These are phyloP conservation scores for Papilionanthe hybrid DNA, from an alignment of 116 monocot species.

Conservation along the genomic window DNA sequence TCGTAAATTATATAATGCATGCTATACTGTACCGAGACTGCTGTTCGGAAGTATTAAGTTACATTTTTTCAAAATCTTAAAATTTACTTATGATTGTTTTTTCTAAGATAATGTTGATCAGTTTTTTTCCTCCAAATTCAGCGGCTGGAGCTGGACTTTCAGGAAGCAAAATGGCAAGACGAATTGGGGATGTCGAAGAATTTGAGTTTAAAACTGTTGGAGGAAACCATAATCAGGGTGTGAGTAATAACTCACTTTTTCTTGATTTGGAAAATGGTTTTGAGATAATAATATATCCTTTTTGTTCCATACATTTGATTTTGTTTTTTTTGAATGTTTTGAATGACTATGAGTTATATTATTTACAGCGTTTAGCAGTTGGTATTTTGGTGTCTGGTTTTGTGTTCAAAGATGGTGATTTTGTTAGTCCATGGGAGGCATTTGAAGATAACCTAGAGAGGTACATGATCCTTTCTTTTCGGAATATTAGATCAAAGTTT, in stretches of 20 bases:
- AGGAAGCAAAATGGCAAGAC: conserved; percentile 96
- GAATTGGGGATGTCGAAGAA: conserved; percentile 85
- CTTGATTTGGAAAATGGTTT: conserved; percentile 1
- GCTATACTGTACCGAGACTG: neutral
- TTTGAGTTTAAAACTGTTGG: conserved; percentile 94
- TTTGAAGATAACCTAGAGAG: conserved; percentile 59
- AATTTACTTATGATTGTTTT: neutral
- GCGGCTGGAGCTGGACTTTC: conserved; percentile 99
- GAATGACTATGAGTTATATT: neutral
- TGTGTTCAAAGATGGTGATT: conserved; percentile 81
- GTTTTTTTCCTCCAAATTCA: conserved; percentile 19
- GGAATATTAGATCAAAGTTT: conserved; percentile 3
- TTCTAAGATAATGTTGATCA: neutral
- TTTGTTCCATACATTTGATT: neutral
- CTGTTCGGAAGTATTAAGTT: neutral
- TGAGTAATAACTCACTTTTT: conserved; percentile 39
- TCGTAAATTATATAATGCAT: neutral
- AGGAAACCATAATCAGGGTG: conserved; percentile 90
- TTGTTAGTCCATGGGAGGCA: conserved; percentile 78
- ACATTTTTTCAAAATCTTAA: neutral
- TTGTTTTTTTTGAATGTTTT: neutral
- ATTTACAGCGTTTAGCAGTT: conserved; percentile 77
- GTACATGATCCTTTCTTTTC: conserved; percentile 18
- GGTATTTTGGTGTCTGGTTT: conserved; percentile 86
- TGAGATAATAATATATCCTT: neutral